phyloP scores from a whole-genome alignment of 176 grass and related monocot species.

The Lolium perenne region DNA sequence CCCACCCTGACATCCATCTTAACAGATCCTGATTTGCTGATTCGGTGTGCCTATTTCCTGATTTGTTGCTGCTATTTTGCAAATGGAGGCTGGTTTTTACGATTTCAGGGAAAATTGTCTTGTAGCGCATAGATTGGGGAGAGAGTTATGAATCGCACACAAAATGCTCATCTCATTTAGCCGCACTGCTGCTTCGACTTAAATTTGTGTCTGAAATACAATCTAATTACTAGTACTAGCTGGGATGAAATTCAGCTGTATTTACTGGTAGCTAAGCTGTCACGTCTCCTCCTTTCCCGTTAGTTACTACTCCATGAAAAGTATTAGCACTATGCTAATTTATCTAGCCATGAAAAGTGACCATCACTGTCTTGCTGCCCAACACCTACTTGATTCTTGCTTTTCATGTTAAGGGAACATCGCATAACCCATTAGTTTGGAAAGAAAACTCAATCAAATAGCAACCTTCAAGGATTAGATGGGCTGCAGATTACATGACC shows the following conservation, averaged over 20 bases:
- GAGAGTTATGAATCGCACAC: slow-evolving; percentile 20
- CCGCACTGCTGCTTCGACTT: not conserved
- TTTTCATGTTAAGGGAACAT: not conserved
- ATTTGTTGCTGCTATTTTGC: slow-evolving; percentile 12
- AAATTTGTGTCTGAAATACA: not conserved
- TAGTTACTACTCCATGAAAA: not conserved
- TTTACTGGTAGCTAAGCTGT: not conserved
- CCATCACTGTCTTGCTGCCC: not conserved
- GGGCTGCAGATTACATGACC: not conserved
- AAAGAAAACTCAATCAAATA: not conserved
- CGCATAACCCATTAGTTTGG: slow-evolving; percentile 4
- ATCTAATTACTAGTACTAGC: not conserved
- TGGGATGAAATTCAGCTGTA: slow-evolving; percentile 23
- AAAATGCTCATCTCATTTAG: slow-evolving; percentile 16
- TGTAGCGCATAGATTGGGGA: slow-evolving; percentile 19
- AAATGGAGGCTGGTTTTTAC: not conserved
- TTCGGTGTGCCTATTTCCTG: slow-evolving; percentile 14
- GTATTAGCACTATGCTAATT: slow-evolving; percentile 6
- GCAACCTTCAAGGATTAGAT: not conserved
- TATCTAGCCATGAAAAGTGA: not conserved
- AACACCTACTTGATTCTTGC: not conserved
- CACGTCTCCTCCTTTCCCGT: not conserved
- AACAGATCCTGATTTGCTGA: too few species aligned
- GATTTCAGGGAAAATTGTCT: not conserved
- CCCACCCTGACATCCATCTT: too few species aligned